Evolutionary conservation across 2,329 filamentous ascomycete genomes (phyloP), one percentile per base, ranked within the genome.

Genomic region (Xylariales sp.): DNA sequence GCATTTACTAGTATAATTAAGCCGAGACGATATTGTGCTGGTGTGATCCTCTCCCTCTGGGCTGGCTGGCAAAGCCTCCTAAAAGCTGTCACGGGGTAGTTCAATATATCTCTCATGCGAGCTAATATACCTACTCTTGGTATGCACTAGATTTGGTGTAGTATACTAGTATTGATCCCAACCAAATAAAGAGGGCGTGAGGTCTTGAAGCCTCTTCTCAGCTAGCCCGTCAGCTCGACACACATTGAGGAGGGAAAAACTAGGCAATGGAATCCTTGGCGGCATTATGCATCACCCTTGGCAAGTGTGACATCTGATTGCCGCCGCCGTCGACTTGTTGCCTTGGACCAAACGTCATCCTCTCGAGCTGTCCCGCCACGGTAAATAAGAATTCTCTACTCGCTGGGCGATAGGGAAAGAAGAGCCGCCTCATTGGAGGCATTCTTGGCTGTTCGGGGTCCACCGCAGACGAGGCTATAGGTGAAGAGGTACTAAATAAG

Each of bases 231-330:
- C 62, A 62, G 66, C 62, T 62, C 62, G 41, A 62, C 62, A 59
- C 62, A 61, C 48, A 53, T 61, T 48, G 32, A 50, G 14, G 32
- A 36, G 34, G n/a, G n/a, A 52, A 43, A 43, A 30, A 16, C 14
- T 36, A 62, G 58, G 41, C 57, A 55, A 34, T 39, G 41, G 9
- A 30, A 57, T 69, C 48, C 58, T 66, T 66, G 63, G 58, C 63
- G 43, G n/a, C 30, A 49, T 58, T 34, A 68, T 68, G 66, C 62
- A 50, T n/a, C 52, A 62, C 41, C 62, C 57, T 65, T 62, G 62
- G 53, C 57, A 62, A 50, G 46, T 30, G 16, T 52, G 53, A 39
- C 56, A 53, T 52, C 65, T 64, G 50, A 50, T 52, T n/a, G 16
- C 32, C 23, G 23, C 23, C 46, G 49, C 49, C 62, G n/a, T 45